These are phyloP conservation scores for Tolypocladium amazonense DNA, from an alignment of 2,329 filamentous ascomycete species.

Conservation along the genomic window DNA sequence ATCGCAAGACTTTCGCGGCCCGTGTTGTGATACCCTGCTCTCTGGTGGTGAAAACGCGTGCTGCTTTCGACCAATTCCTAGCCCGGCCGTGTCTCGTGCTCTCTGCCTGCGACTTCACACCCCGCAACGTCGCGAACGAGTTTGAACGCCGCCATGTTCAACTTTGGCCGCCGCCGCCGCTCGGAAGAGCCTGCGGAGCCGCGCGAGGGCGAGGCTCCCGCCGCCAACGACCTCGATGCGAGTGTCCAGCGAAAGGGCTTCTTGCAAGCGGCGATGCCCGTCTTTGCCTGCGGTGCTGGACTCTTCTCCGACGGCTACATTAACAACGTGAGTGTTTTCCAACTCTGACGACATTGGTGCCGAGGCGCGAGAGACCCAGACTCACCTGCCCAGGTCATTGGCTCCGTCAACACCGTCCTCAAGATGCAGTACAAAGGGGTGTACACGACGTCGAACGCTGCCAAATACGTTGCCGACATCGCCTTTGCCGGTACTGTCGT, in stretches of 20 bases:
- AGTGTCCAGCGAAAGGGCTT: conserved; percentile 10
- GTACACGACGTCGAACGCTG: conserved; percentile 60
- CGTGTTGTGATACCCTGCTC: not conserved
- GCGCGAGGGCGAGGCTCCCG: not conserved
- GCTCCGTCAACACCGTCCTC: conserved; percentile 74
- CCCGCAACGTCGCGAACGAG: not conserved
- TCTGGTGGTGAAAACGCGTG: not conserved
- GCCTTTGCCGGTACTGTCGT: conserved; percentile 80
- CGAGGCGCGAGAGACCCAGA: not conserved
- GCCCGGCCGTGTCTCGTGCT: not conserved
- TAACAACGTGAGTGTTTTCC: conserved; percentile 53
- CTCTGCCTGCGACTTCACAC: not conserved
- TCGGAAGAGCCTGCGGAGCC: not conserved
- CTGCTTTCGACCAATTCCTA: not conserved
- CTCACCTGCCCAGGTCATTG: conserved; percentile 56
- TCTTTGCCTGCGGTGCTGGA: conserved; percentile 81
- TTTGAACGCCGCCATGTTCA: conserved; percentile 1
- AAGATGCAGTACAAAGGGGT: conserved; percentile 52
- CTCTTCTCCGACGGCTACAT: conserved; percentile 89
- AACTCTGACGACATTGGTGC: not conserved
- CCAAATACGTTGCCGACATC: conserved; percentile 68
- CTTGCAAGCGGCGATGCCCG: conserved; percentile 38
- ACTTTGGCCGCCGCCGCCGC: conserved; percentile 1
- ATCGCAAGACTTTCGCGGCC: not conserved
- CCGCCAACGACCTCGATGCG: conserved; percentile 2